Conservation (phyloP, 495 filamentous ascomycete species). For the Neurospora sp. region DNA sequence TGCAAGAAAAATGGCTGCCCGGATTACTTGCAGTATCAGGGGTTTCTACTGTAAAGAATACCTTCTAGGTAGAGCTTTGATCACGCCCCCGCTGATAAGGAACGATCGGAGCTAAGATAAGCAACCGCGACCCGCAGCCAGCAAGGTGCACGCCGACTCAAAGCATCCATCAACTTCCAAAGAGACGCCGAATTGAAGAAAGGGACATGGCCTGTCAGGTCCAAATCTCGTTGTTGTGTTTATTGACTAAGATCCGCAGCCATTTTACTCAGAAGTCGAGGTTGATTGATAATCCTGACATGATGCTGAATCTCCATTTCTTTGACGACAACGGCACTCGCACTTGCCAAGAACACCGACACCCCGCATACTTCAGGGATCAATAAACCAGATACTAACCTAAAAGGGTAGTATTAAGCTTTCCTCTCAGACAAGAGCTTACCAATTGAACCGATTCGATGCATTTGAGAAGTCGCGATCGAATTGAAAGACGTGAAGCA, state of each 20-base stretch:
- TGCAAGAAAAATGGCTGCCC: no score
- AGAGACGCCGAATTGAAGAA: not conserved
- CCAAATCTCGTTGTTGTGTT: not conserved
- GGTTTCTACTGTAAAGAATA: no score
- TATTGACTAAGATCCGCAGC: not conserved
- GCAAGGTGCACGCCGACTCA: not conserved
- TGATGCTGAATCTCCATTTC: not conserved
- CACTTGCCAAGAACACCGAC: not conserved
- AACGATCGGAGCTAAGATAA: not conserved
- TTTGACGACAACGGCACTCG: not conserved
- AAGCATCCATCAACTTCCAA: not conserved
- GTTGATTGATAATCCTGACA: not conserved
- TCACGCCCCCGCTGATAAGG: not conserved
- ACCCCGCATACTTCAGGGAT: not conserved
- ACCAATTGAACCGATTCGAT: not conserved
- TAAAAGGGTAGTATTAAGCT: not conserved
- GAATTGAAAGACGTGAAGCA: not conserved
- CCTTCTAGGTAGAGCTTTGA: not conserved
- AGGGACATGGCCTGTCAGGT: not conserved
- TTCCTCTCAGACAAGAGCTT: not conserved
- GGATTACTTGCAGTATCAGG: no score
- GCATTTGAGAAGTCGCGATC: not conserved
- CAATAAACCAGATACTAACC: not conserved
- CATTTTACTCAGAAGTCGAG: not conserved
- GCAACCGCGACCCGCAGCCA: not conserved